These are phyloP conservation scores for Phytophthora melonis DNA, from an alignment of 352 stramenopile species.

Conservation along the genomic window DNA sequence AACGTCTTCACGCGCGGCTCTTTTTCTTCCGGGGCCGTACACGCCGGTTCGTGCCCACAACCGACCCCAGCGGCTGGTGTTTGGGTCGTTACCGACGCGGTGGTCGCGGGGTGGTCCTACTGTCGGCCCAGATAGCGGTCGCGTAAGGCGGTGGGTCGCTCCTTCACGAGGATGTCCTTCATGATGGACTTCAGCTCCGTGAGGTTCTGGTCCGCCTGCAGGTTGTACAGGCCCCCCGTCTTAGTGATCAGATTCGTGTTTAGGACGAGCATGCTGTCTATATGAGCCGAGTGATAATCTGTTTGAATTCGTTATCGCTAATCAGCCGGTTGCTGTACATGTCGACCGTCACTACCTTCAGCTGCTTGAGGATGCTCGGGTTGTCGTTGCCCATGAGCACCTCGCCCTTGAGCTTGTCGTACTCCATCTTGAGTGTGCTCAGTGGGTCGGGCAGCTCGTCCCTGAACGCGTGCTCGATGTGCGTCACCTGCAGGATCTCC, in stretches of 20 bases:
- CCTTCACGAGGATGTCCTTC: conserved; percentile 26
- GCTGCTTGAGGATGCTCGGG: conserved; percentile 8
- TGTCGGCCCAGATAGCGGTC: not conserved
- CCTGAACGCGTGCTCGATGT: conserved; percentile 19
- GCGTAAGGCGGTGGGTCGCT: not conserved
- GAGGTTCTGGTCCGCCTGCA: conserved; percentile 18
- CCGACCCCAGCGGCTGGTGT: not conserved
- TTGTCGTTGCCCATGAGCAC: conserved; percentile 22
- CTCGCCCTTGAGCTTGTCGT: conserved; percentile 21
- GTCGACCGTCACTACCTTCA: conserved; percentile 15
- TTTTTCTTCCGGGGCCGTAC: not conserved
- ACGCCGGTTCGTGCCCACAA: not conserved
- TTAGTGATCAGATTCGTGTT: conserved; percentile 6
- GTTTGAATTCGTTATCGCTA: conserved; percentile 17
- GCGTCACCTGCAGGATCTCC: conserved; percentile 13
- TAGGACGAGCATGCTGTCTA: conserved; percentile 1
- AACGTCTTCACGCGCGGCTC: not conserved
- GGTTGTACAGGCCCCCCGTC: conserved; percentile 8
- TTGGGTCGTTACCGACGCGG: too few species aligned
- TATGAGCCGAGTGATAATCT: conserved; percentile 16
- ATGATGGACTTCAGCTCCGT: conserved; percentile 7
- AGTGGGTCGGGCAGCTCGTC: conserved; percentile 19
- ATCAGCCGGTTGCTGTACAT: conserved; percentile 25
- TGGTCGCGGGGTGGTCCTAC: not conserved
- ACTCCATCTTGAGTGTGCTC: conserved; percentile 7